These are phyloP conservation scores for Leucocoprinus sp. DNA, from an alignment of 768 basidiomycete species.

Conservation along the genomic window DNA sequence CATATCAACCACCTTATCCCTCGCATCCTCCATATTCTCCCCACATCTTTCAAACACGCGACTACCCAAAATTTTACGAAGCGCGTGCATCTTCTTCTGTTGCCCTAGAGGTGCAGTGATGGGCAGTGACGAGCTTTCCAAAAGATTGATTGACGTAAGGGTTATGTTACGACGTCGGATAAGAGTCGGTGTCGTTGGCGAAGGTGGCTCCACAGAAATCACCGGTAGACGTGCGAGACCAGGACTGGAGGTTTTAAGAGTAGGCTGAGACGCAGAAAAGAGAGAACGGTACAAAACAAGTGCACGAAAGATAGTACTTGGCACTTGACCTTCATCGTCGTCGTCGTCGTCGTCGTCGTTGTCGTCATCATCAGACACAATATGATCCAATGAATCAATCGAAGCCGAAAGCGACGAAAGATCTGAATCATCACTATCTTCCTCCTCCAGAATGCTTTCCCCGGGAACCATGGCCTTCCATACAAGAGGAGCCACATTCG, in stretches of 20 bases:
- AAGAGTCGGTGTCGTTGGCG: slow-evolving; percentile 27
- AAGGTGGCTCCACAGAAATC: slow-evolving; percentile 33
- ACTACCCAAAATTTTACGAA: slow-evolving; percentile 49
- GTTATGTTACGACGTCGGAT: neutral
- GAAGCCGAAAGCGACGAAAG: slow-evolving; percentile 1
- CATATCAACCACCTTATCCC: slow-evolving; percentile 71
- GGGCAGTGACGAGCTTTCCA: neutral
- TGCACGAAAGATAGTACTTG: slow-evolving; percentile 38
- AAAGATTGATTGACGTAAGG: neutral
- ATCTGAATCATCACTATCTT: slow-evolving; percentile 22
- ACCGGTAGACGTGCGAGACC: slow-evolving; percentile 15
- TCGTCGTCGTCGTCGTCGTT: slow-evolving; percentile 15
- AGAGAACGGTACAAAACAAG: slow-evolving; percentile 53
- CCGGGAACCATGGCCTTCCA: neutral
- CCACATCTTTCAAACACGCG: slow-evolving; percentile 32
- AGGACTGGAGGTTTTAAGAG: slow-evolving; percentile 12
- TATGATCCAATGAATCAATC: neutral
- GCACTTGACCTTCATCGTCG: slow-evolving; percentile 40
- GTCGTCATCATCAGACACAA: neutral
- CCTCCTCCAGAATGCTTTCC: slow-evolving; percentile 12
- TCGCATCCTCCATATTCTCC: slow-evolving; percentile 53
- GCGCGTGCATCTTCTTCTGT: slow-evolving; percentile 31
- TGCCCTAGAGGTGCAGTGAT: slow-evolving; percentile 13
- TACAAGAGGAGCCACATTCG: neutral
- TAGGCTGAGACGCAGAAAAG: slow-evolving; percentile 30